Conservation (phyloP, 2,329 filamentous ascomycete species). For the Thermochaetoides dissita region DNA sequence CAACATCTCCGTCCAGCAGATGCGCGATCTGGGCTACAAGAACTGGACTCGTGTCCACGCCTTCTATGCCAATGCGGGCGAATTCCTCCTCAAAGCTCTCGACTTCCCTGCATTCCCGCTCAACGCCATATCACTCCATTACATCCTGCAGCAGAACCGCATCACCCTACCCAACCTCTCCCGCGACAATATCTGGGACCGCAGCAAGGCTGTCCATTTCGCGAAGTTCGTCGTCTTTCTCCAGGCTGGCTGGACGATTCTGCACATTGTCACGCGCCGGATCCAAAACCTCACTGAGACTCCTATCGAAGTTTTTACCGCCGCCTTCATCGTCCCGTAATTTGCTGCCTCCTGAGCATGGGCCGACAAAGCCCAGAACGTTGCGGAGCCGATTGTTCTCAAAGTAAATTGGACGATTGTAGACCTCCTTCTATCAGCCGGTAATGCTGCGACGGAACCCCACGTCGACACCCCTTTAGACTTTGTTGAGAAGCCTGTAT, state of each 20-base stretch:
- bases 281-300: slow-evolving; percentile 5
- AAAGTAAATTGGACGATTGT: slow-evolving; percentile 3
- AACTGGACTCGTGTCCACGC: slow-evolving; percentile 6
- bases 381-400: slow-evolving; percentile 5
- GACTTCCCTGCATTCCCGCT: slow-evolving; percentile 4
- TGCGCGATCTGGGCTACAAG: slow-evolving; percentile 1
- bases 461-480: slow-evolving; percentile 8
- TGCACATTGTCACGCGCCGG: slow-evolving; percentile 4
- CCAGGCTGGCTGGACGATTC: slow-evolving; percentile 6
- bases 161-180: slow-evolving; percentile 3
- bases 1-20: slow-evolving; percentile 7
- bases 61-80: slow-evolving; percentile 8
- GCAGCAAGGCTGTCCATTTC: slow-evolving; percentile 7
- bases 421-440: slow-evolving; percentile 5
- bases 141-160: slow-evolving; percentile 1
- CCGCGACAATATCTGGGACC: slow-evolving; percentile 7
- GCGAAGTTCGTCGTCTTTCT: slow-evolving; percentile 5
- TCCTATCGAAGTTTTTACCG: slow-evolving; percentile 7
- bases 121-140: slow-evolving; percentile 4
- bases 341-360: slow-evolving; percentile 6
- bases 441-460: slow-evolving; percentile 4
- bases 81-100: slow-evolving; percentile 4
- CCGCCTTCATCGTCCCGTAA: slow-evolving; percentile 6
- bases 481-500: slow-evolving; percentile 7
- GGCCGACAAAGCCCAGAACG: slow-evolving; percentile 7